A percentile compares a stretch with the other conserved stretches of the same genome.
These are phyloP conservation scores for Ceratobasidium sp. DNA, from an alignment of 1,284 basidiomycete species.

Conservation along the genomic window DNA sequence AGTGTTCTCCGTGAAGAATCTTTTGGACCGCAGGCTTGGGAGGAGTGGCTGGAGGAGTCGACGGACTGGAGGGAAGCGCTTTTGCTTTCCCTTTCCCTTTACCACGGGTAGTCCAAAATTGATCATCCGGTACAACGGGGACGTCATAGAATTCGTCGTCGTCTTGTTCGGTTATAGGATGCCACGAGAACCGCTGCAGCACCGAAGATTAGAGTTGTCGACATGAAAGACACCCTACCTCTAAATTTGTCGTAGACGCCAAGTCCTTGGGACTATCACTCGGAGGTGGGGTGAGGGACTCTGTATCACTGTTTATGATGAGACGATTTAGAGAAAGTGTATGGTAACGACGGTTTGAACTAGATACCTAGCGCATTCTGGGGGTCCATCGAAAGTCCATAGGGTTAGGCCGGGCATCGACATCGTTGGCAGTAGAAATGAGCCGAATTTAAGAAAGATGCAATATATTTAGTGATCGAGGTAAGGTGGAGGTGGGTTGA, in stretches of 20 bases:
- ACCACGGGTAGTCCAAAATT: background rate
- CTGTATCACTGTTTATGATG: background rate
- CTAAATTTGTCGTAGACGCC: no score
- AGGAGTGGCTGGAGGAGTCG: background rate
- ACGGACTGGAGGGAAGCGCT: background rate
- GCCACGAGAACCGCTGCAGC: no score
- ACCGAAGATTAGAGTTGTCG: no score
- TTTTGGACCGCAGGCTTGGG: background rate
- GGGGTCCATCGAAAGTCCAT: constrained; percentile 29
- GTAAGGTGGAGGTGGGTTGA: no score
- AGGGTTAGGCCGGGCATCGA: background rate
- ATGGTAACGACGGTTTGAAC: background rate
- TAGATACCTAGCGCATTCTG: constrained; percentile 11
- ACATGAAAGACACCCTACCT: no score
- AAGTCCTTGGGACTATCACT: no score
- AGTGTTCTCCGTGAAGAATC: background rate
- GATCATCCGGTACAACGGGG: background rate
- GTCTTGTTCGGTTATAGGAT: no score
- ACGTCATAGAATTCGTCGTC: constrained; percentile 2
- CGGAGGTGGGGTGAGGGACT: background rate
- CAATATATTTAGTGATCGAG: no score
- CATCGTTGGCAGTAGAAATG: background rate
- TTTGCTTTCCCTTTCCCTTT: no score
- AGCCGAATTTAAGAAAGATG: background rate
- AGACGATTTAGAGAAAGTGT: background rate